Conservation (phyloP, 257 asterid species). For the Petrea volubilis region DNA sequence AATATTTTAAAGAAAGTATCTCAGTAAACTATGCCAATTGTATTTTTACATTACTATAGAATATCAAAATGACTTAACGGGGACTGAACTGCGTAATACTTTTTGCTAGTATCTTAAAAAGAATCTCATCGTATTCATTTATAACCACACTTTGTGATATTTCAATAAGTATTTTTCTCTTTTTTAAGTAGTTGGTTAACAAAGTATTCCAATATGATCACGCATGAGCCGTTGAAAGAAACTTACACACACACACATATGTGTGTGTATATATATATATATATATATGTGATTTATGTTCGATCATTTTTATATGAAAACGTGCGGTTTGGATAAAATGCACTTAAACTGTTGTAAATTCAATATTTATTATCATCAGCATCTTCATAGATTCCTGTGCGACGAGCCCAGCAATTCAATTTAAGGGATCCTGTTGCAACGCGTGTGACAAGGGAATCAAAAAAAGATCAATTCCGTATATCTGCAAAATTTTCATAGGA, state of each 20-base stretch:
- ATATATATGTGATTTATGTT: too few relatives aligned
- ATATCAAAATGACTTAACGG: too few relatives aligned
- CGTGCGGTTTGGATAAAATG: slow-evolving; percentile 12
- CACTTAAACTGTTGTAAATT: neutral
- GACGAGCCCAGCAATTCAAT: slow-evolving; percentile 19
- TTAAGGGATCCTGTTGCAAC: slow-evolving; percentile 19
- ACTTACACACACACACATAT: too few relatives aligned
- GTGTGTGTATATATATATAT: too few relatives aligned
- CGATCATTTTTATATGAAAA: neutral
- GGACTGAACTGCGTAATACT: too few relatives aligned
- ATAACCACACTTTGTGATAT: too few relatives aligned
- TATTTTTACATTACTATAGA: too few relatives aligned
- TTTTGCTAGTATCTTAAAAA: too few relatives aligned
- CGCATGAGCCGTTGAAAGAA: neutral
- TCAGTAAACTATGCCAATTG: too few relatives aligned
- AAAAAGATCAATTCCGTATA: slow-evolving; percentile 25
- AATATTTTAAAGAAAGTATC: too few relatives aligned
- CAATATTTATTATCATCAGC: slow-evolving; percentile 7
- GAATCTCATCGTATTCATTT: too few relatives aligned
- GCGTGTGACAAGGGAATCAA: slow-evolving; percentile 28
- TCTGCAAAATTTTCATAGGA: slow-evolving; percentile 1
- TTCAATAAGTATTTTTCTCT: too few relatives aligned
- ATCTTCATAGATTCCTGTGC: slow-evolving; percentile 16
- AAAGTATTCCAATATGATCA: neutral
- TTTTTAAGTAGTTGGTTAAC: neutral